These are phyloP conservation scores for Paragyromitra xinjiangensis DNA, from an alignment of 495 filamentous ascomycete genomes.

Conservation along the genomic window DNA sequence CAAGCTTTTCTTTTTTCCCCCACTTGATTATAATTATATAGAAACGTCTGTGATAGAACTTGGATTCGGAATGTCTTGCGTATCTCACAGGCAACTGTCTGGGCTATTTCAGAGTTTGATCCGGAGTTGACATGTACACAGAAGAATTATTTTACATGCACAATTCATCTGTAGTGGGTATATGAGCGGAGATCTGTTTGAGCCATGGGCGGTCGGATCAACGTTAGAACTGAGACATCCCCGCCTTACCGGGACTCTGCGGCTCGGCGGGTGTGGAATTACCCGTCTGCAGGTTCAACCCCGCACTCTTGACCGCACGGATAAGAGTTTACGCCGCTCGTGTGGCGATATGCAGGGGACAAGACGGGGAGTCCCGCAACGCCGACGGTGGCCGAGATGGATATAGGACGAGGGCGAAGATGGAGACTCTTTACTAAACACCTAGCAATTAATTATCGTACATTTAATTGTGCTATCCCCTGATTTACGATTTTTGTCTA, in stretches of 20 bases:
- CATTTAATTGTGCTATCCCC: no score
- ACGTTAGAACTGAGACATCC: no score
- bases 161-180: no score
- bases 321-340: conserved; percentile 4
- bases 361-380: background rate
- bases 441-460: no score
- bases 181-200: no score
- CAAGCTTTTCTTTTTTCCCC: background rate
- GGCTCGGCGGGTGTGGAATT: background rate
- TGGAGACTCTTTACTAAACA: background rate
- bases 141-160: no score
- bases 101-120: no score
- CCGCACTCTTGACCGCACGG: background rate
- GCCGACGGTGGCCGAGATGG: background rate
- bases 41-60: background rate
- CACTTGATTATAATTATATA: no score
- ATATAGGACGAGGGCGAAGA: background rate
- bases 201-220: background rate
- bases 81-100: background rate
- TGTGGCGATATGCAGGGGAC: background rate
- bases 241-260: background rate
- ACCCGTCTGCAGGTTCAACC: background rate
- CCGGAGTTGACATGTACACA: no score
- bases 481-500: background rate
- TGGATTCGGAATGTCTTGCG: background rate